Conservation (phyloP, 2,329 filamentous ascomycete species). For the Hypoxylon rubiginosum region DNA sequence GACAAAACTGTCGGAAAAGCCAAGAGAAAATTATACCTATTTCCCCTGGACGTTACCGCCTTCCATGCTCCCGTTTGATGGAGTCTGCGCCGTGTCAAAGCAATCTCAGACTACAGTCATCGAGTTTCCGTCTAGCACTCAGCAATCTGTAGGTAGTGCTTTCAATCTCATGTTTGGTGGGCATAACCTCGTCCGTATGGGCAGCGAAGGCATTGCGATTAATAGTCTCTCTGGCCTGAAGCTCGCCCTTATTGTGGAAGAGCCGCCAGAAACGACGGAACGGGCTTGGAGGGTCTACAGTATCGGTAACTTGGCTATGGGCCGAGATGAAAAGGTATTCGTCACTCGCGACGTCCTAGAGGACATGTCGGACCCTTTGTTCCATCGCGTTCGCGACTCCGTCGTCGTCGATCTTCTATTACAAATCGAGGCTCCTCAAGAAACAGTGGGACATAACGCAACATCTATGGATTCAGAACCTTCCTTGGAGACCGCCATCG, state of each 20-base stretch:
- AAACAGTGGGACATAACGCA: conserved; percentile 37
- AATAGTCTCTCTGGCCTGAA: conserved; percentile 69
- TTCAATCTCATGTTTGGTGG: conserved; percentile 62
- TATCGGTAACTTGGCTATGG: conserved; percentile 84
- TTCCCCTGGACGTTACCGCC: conserved; percentile 94
- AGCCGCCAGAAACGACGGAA: conserved; percentile 56
- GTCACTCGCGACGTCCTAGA: conserved; percentile 82
- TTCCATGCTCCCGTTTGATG: conserved; percentile 80
- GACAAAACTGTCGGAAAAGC: conserved; percentile 49
- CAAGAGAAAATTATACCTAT: conserved; percentile 82
- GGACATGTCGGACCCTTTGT: conserved; percentile 85
- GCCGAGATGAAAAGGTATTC: conserved; percentile 88
- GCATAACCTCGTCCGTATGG: conserved; percentile 63
- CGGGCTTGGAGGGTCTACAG: conserved; percentile 79
- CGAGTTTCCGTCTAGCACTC: conserved; percentile 69
- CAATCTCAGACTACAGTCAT: conserved; percentile 77
- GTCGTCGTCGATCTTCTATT: conserved; percentile 81
- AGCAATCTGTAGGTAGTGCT: conserved; percentile 56
- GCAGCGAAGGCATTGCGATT: conserved; percentile 61
- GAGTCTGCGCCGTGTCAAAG: conserved; percentile 80
- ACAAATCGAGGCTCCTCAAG: conserved; percentile 58
- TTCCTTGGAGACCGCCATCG: conserved; percentile 48
- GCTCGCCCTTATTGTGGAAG: conserved; percentile 77
- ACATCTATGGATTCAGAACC: conserved; percentile 48
- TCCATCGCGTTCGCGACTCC: conserved; percentile 81